These are phyloP conservation scores for Margaritispora aquatica DNA, from an alignment of 495 filamentous ascomycete species.

Conservation along the genomic window DNA sequence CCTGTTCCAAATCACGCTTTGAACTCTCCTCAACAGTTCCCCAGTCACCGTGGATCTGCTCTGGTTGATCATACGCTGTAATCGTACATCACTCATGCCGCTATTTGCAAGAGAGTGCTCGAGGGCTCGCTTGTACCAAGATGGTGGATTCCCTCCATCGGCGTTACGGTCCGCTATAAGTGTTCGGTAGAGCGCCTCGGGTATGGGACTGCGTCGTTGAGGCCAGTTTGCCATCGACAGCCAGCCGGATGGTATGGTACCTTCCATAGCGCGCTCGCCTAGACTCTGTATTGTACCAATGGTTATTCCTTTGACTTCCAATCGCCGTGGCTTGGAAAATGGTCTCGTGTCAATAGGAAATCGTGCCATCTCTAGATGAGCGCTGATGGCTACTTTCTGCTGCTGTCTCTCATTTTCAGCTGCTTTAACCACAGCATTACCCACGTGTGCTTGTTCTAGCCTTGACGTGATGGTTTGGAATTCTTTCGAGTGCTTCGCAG, in stretches of 20 bases:
- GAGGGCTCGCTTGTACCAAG: conserved; percentile 2
- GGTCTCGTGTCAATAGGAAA: not conserved
- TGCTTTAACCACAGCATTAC: not conserved
- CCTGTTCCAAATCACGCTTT: conserved; percentile 12
- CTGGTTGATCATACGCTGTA: conserved; percentile 1
- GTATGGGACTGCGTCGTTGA: conserved; percentile 4
- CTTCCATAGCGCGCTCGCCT: conserved; percentile 1
- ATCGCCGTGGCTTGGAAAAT: not conserved
- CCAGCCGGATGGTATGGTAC: conserved; percentile 4
- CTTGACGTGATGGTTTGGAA: not conserved
- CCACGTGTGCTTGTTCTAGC: not conserved
- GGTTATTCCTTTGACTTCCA: not conserved
- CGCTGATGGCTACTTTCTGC: not conserved
- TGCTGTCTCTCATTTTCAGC: not conserved
- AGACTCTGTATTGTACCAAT: not conserved
- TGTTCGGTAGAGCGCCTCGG: conserved; percentile 18
- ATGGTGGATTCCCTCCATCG: conserved; percentile 11
- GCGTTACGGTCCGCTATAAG: conserved; percentile 18
- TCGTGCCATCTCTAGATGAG: conserved; percentile 1
- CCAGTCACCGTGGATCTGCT: not conserved
- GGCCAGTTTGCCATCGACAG: not conserved
- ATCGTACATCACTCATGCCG: not conserved
- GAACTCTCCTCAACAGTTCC: conserved; percentile 1
- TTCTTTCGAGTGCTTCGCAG: not conserved
- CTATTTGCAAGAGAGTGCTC: not conserved